A percentile compares a stretch with the other conserved stretches of the same genome.
Evolutionary conservation across 352 stramenopile species (phyloP).

Genomic region (Paralagenidium karlingii): DNA sequence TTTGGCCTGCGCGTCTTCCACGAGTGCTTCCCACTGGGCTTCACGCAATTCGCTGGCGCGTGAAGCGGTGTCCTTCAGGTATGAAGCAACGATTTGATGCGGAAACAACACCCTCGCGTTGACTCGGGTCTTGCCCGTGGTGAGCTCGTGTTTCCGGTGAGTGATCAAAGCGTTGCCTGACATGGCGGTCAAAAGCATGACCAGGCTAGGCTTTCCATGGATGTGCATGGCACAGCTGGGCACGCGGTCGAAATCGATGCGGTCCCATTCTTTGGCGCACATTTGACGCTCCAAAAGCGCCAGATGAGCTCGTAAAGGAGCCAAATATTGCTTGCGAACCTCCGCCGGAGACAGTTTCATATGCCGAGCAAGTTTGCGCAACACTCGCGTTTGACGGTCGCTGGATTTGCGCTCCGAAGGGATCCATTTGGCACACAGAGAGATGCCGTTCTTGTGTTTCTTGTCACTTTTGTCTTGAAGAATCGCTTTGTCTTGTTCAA

Average conservation of each 20-base stretch:
- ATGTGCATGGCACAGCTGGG: slow-evolving; percentile 35
- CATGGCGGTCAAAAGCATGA: no score
- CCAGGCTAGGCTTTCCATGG: slow-evolving; percentile 24
- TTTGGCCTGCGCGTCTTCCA: slow-evolving; percentile 12
- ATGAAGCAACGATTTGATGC: slow-evolving; percentile 28
- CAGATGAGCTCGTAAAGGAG: slow-evolving; percentile 21
- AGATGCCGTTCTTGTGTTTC: no score
- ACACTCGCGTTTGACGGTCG: slow-evolving; percentile 32
- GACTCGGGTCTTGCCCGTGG: slow-evolving; percentile 20
- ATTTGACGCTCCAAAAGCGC: slow-evolving; percentile 29
- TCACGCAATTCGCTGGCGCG: slow-evolving; percentile 32
- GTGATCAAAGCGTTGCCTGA: slow-evolving; percentile 22
- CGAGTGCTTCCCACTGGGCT: slow-evolving; percentile 30
- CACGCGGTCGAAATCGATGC: slow-evolving; percentile 21
- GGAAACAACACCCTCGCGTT: slow-evolving; percentile 31
- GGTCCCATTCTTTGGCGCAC: slow-evolving; percentile 33
- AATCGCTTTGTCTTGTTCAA: slow-evolving; percentile 12
- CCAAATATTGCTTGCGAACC: slow-evolving; percentile 31
- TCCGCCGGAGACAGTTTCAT: slow-evolving; percentile 23
- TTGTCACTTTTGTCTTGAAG: slow-evolving; percentile 6
- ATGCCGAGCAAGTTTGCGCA: slow-evolving; percentile 27
- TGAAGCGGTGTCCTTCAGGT: no score
- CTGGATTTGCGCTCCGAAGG: slow-evolving; percentile 38
- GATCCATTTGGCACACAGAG: slow-evolving; percentile 41
- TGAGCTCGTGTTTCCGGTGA: slow-evolving; percentile 14